Evolutionary conservation across 345 rosid species (phyloP).

Genomic region (Corymbia maculata): DNA sequence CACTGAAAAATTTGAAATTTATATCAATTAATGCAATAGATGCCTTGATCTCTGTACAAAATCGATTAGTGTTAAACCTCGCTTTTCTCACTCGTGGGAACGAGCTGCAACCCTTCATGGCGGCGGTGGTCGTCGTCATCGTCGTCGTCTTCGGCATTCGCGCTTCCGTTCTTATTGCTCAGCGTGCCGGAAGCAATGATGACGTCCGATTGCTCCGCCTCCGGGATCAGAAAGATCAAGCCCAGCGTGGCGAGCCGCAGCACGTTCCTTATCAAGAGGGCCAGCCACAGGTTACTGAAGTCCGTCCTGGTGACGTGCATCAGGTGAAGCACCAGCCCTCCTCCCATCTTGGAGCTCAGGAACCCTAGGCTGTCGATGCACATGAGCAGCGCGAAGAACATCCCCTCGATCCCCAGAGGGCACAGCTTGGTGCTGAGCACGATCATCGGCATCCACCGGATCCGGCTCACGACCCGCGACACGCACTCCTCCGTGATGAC

Average conservation of each 20-base stretch:
- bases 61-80: background rate
- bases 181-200: background rate
- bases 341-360: constrained; percentile 58
- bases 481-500: constrained; percentile 64
- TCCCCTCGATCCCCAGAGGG: constrained; percentile 77
- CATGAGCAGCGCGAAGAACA: constrained; percentile 70
- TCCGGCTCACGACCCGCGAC: constrained; percentile 38
- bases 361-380: constrained; percentile 65
- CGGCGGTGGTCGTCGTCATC: background rate
- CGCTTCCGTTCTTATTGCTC: rapidly evolving
- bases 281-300: constrained; percentile 59
- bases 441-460: constrained; percentile 78
- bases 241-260: constrained; percentile 50
- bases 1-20: rapidly evolving
- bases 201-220: constrained; percentile 33
- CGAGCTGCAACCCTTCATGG: background rate
- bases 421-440: constrained; percentile 67
- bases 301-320: constrained; percentile 54
- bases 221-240: constrained; percentile 58
- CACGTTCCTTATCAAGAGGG: constrained; percentile 42
- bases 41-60: background rate
- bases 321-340: constrained; percentile 50
- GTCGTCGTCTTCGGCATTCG: rapidly evolving
- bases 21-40: background rate
- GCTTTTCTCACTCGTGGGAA: background rate